Base-by-base conservation (phyloP, 345 rosid genomes). In the Pistacia integerrima region DNA sequence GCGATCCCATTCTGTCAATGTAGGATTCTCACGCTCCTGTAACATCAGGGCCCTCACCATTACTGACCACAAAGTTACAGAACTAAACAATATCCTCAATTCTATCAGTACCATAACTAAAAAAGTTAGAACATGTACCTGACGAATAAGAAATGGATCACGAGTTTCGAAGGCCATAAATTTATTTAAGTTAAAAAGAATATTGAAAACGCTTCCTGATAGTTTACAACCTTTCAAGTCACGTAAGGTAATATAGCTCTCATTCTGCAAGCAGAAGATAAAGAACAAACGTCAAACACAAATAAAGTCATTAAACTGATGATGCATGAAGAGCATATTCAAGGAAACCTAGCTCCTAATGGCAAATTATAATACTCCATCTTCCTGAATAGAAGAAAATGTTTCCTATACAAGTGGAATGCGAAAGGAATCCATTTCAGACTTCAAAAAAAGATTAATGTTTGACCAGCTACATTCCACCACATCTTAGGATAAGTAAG, bases 111-210 rank as follows among this genome's bases (percentile, higher is more conserved):
- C 4, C 67, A 18, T 17, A 25, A 17, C 46, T 62, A 69, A 58
- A 49, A 66, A 74, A 35, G 67, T 4, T 33, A 20, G 18, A 25
- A 10, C 56, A 16, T 58, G 25, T 85, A 94, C 98, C 98, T 94
- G 98, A 67, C 98, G 98, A 69, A 94, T 94, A 76, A 93, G 93
- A 87, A 94, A 94, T 20, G 98, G 98, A 74, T 94, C 98, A 18
- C 98, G 98, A 5, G 95, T 91, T 84, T 94, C 98, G 67, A 94
- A 94, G 67, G 98, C 97, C 94, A 94, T 93, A 81, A 94, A 94
- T 79, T 94, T 94, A 79, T 94, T 94, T 30, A 94, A 92, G 82
- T 94, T 94, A 88, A 93, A 94, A 81, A 94, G 98, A 72, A 94
- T 90, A 82, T 94, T 94, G 85, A 94, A 94, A 65, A 88, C 88